Conservation (phyloP, 2,329 filamentous ascomycete genomes). For the Hymenoscyphus scutula region DNA sequence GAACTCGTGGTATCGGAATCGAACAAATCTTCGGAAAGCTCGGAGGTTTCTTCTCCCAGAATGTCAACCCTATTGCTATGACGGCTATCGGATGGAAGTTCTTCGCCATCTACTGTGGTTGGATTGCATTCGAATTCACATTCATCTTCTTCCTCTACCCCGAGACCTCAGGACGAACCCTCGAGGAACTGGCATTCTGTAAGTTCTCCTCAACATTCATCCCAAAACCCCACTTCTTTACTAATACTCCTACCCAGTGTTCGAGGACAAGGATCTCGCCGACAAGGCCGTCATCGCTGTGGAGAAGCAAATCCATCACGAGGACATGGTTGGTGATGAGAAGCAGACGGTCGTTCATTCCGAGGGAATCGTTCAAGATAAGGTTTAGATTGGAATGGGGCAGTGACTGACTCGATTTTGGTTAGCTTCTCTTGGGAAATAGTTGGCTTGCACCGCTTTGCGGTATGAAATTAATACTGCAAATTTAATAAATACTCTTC, state of each 20-base stretch:
- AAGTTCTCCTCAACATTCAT: conserved; percentile 37
- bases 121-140: conserved; percentile 42
- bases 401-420: neutral
- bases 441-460: neutral
- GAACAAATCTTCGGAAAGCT: conserved; percentile 38
- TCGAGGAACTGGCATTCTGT: conserved; percentile 47
- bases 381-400: neutral
- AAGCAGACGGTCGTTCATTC: conserved; percentile 3
- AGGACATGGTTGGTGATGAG: conserved; percentile 1
- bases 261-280: conserved; percentile 39
- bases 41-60: conserved; percentile 48
- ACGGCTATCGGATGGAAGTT: conserved; percentile 44
- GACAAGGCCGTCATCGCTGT: conserved; percentile 39
- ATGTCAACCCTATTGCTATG: conserved; percentile 46
- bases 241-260: conserved; percentile 35
- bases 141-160: conserved; percentile 47
- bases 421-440: neutral
- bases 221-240: conserved; percentile 42
- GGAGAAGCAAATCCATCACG: conserved; percentile 37
- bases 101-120: conserved; percentile 44
- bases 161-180: conserved; percentile 43
- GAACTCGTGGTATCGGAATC: conserved; percentile 54
- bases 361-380: neutral
- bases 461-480: neutral
- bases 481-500: neutral